phyloP scores from a whole-genome alignment of 108 stramenopile genomes.

The Craspedostauros australis region DNA sequence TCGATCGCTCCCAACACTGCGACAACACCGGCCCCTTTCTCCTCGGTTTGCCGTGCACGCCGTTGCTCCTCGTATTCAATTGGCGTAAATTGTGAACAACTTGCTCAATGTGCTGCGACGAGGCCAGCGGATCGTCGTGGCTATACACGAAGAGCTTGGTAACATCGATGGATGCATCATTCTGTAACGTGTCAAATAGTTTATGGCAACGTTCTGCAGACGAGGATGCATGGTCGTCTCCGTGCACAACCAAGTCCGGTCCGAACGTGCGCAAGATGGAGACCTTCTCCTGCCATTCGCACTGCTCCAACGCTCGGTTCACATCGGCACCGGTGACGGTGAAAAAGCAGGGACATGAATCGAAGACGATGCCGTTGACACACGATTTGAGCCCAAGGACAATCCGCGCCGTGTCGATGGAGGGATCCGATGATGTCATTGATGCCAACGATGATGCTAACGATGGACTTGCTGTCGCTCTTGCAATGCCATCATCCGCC shows the following conservation, averaged over 20 bases:
- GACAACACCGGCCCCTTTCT: conserved; percentile 28
- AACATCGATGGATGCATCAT: conserved; percentile 30
- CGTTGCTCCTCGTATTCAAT: no score
- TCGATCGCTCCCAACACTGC: conserved; percentile 41
- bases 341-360: conserved; percentile 59
- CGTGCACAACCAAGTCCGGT: not conserved
- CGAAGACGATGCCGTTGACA: conserved; percentile 58
- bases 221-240: conserved; percentile 4
- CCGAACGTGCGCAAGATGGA: conserved; percentile 14
- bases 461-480: not conserved
- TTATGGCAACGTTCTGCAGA: conserved; percentile 17
- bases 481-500: conserved; percentile 1
- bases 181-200: conserved; percentile 43
- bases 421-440: no score
- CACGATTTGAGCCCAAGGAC: conserved; percentile 15
- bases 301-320: conserved; percentile 25
- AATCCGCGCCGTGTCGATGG: not conserved
- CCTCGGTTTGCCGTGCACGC: conserved; percentile 9
- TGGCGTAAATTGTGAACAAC: no score
- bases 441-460: not conserved
- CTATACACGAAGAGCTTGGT: conserved; percentile 69
- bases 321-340: conserved; percentile 24
- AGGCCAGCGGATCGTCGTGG: conserved; percentile 44
- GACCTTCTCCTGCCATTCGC: conserved; percentile 19
- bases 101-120: conserved; percentile 24